These are phyloP conservation scores for Gastroboletus turbinatus DNA, from an alignment of 1,284 basidiomycete species.

Conservation along the genomic window DNA sequence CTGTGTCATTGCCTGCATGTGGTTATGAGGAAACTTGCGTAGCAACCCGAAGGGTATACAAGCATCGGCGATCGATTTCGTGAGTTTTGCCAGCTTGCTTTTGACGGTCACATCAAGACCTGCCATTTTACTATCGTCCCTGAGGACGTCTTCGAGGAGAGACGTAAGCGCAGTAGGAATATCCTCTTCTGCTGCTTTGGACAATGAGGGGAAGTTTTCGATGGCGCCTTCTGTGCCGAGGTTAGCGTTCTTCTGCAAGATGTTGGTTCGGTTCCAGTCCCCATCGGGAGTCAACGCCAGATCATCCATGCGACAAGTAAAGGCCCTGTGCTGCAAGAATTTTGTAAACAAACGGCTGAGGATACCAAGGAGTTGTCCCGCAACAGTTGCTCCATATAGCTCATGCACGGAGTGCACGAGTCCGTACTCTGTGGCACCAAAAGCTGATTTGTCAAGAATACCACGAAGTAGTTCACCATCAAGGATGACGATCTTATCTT, in stretches of 20 bases:
- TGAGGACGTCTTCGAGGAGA: constrained; percentile 91
- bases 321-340: constrained; percentile 94
- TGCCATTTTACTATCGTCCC: constrained; percentile 97
- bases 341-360: constrained; percentile 95
- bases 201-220: constrained; percentile 82
- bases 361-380: constrained; percentile 91
- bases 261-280: constrained; percentile 66
- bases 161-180: constrained; percentile 50
- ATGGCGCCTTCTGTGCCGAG: constrained; percentile 88
- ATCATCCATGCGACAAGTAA: constrained; percentile 99
- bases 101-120: constrained; percentile 93
- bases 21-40: constrained; percentile 95
- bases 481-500: constrained; percentile 89
- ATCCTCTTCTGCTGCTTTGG: constrained; percentile 48
- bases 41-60: constrained; percentile 88
- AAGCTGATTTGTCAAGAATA: constrained; percentile 96
- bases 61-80: constrained; percentile 87
- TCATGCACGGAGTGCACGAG: constrained; percentile 99
- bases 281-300: constrained; percentile 86
- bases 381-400: constrained; percentile 89
- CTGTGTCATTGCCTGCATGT: constrained; percentile 99
- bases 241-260: constrained; percentile 69
- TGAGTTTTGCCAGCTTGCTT: constrained; percentile 80
- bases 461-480: constrained; percentile 93
- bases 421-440: constrained; percentile 95